Evolutionary conservation across 805 yeast genomes (phyloP).

Genomic region (Nakazawaea sp.): DNA sequence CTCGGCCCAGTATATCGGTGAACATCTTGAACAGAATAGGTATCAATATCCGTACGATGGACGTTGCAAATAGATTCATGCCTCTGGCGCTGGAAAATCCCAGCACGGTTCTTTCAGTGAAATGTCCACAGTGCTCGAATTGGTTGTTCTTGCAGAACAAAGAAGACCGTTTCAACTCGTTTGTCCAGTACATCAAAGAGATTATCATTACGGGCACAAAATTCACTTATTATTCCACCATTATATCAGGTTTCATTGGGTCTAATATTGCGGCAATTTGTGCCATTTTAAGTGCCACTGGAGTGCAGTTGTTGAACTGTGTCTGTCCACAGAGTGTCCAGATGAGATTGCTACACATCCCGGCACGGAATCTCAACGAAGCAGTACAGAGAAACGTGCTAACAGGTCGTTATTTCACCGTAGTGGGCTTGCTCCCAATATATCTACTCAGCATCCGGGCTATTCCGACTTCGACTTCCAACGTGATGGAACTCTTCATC

Average conservation of each 20-base stretch:
- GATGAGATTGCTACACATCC: slow-evolving; percentile 21
- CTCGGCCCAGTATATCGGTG: neutral
- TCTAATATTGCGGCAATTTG: slow-evolving; percentile 17
- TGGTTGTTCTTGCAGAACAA: slow-evolving; percentile 21
- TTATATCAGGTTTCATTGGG: slow-evolving; percentile 16
- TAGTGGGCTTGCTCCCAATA: slow-evolving; percentile 24
- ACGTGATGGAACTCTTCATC: slow-evolving; percentile 14
- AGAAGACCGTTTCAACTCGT: slow-evolving; percentile 13
- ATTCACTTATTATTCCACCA: slow-evolving; percentile 13
- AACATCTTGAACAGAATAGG: slow-evolving; percentile 8
- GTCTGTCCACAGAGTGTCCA: slow-evolving; percentile 27
- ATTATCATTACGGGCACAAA: slow-evolving; percentile 15
- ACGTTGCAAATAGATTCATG: neutral
- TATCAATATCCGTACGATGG: slow-evolving; percentile 5
- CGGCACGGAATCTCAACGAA: slow-evolving; percentile 11
- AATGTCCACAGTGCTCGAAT: slow-evolving; percentile 31
- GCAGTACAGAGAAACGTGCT: slow-evolving; percentile 17
- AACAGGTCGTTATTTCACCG: slow-evolving; percentile 16
- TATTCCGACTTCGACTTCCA: slow-evolving; percentile 10
- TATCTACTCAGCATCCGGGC: slow-evolving; percentile 19
- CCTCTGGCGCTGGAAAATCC: neutral
- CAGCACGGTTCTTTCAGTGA: slow-evolving; percentile 12
- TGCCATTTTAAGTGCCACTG: slow-evolving; percentile 19
- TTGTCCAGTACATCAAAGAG: slow-evolving; percentile 12
- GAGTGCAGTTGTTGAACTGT: slow-evolving; percentile 19